Conservation (phyloP, 2,329 filamentous ascomycete genomes). For the Fusarium nisikadoi region DNA sequence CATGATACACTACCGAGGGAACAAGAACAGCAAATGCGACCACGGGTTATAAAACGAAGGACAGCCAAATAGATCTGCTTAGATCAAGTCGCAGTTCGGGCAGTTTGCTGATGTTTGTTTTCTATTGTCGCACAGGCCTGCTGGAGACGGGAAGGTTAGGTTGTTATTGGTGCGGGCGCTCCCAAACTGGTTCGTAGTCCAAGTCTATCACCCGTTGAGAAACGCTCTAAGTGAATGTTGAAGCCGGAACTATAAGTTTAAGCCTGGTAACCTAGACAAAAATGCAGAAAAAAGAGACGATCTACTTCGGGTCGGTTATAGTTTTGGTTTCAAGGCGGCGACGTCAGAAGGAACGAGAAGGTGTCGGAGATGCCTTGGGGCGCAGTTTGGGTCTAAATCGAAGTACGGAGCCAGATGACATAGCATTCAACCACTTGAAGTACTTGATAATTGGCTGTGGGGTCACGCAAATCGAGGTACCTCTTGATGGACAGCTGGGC, state of each 20-base stretch:
- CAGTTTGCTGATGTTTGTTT: conserved; percentile 28
- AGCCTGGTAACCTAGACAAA: background rate
- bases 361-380: conserved; percentile 38
- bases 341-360: conserved; percentile 37
- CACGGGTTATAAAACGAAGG: conserved; percentile 10
- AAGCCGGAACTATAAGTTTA: conserved; percentile 6
- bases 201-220: conserved; percentile 2
- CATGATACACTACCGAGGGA: conserved; percentile 40
- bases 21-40: conserved; percentile 18
- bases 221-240: conserved; percentile 6
- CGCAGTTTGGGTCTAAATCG: conserved; percentile 41
- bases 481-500: conserved; percentile 20
- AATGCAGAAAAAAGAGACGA: conserved; percentile 24
- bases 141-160: conserved; percentile 24
- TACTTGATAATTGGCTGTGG: conserved; percentile 10
- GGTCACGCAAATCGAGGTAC: conserved; percentile 9
- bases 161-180: conserved; percentile 21
- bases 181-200: conserved; percentile 9
- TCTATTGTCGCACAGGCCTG: conserved; percentile 41
- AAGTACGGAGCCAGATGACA: conserved; percentile 39
- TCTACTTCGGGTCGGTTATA: conserved; percentile 12
- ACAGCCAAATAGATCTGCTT: background rate
- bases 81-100: conserved; percentile 1
- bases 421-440: conserved; percentile 16
- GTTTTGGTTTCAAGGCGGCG: conserved; percentile 33